Percentiles rank a stretch among this genome's conserved stretches.
phyloP scores from a whole-genome alignment of 2,329 filamentous ascomycete genomes.

The Setomelanomma holmii region DNA sequence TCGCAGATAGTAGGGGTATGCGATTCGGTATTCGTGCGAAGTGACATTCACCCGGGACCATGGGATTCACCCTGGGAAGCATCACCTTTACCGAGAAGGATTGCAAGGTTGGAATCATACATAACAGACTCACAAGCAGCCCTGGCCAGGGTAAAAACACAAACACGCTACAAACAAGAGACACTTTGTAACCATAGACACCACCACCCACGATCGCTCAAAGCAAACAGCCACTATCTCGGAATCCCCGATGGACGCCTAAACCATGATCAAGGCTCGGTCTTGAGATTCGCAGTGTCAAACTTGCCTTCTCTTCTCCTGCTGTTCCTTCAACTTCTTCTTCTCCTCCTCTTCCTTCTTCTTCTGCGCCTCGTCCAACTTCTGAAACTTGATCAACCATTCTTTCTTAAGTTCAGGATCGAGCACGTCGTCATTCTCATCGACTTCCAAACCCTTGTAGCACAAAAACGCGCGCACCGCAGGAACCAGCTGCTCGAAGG shows the following conservation, averaged over 20 bases:
- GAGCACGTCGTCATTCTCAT: conserved; percentile 18
- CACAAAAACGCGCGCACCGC: conserved; percentile 44
- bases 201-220: neutral
- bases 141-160: too few relatives aligned
- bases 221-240: neutral
- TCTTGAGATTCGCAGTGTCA: neutral
- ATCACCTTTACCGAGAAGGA: too few relatives aligned
- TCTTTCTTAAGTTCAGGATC: neutral
- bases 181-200: too few relatives aligned
- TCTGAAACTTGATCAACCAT: too few relatives aligned
- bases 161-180: too few relatives aligned
- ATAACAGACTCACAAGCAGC: too few relatives aligned
- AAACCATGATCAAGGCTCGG: neutral
- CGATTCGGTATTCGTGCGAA: too few relatives aligned
- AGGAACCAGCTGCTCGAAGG: conserved; percentile 51
- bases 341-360: neutral
- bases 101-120: too few relatives aligned
- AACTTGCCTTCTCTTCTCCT: neutral
- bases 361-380: neutral
- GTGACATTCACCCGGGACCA: too few relatives aligned
- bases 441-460: conserved; percentile 33
- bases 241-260: neutral
- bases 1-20: too few relatives aligned
- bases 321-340: neutral
- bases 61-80: too few relatives aligned